phyloP scores from a whole-genome alignment of 2,329 filamentous ascomycete species.

The Colletotrichum brevisporum region DNA sequence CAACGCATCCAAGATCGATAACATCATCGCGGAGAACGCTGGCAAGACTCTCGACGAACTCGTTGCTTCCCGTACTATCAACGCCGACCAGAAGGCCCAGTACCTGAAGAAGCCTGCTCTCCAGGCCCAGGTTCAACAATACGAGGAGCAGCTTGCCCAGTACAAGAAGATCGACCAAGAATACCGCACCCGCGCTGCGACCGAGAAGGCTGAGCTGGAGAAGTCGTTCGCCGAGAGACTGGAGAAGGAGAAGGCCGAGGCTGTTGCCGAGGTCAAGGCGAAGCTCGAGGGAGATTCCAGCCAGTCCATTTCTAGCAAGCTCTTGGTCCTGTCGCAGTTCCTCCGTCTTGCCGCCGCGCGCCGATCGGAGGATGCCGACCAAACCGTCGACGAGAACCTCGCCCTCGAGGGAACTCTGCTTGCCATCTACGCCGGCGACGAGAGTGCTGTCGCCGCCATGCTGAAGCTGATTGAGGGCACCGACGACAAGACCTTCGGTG shows the following conservation, averaged over 20 bases:
- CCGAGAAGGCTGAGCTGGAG: conserved; percentile 73
- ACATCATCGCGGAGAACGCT: conserved; percentile 77
- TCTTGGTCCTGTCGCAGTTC: conserved; percentile 84
- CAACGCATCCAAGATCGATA: conserved; percentile 80
- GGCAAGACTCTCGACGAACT: conserved; percentile 81
- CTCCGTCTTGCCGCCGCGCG: conserved; percentile 83
- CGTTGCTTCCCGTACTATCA: conserved; percentile 80
- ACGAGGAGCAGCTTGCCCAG: conserved; percentile 81
- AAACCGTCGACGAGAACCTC: conserved; percentile 78
- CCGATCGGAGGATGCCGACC: conserved; percentile 77
- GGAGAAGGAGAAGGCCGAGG: conserved; percentile 69
- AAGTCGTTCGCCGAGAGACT: conserved; percentile 66
- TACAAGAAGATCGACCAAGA: conserved; percentile 84
- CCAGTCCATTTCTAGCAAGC: conserved; percentile 72
- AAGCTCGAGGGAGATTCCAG: conserved; percentile 66
- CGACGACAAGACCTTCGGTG: conserved; percentile 75
- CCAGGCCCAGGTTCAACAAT: conserved; percentile 75
- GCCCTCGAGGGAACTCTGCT: conserved; percentile 86
- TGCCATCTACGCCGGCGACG: conserved; percentile 84
- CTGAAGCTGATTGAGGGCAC: conserved; percentile 82
- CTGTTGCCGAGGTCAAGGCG: conserved; percentile 67
- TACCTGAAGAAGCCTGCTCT: conserved; percentile 83
- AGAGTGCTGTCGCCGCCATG: conserved; percentile 80
- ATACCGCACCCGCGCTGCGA: conserved; percentile 72
- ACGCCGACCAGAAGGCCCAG: conserved; percentile 83